phyloP scores from a whole-genome alignment of 2,329 filamentous ascomycete species.

The Fusarium goolgardi region DNA sequence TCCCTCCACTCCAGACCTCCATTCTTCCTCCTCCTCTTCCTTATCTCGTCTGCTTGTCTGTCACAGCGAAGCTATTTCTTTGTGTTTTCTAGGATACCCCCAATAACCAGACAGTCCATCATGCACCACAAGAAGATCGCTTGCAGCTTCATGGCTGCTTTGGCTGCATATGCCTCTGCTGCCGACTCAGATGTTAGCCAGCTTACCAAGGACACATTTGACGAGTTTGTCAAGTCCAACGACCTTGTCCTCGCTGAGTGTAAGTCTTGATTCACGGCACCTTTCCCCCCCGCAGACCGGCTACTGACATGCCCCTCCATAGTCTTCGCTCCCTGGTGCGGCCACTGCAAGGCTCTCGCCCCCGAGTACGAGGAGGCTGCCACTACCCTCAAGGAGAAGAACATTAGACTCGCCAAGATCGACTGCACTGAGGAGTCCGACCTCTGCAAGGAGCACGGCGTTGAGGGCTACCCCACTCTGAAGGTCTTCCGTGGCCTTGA shows the following conservation, averaged over 20 bases:
- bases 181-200: conserved; percentile 83
- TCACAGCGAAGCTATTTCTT: conserved; percentile 37
- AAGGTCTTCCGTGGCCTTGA: conserved; percentile 97
- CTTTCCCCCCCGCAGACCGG: neutral
- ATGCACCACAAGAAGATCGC: conserved; percentile 65
- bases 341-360: conserved; percentile 98
- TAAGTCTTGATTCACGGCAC: conserved; percentile 60
- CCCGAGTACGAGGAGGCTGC: conserved; percentile 91
- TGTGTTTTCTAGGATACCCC: conserved; percentile 44
- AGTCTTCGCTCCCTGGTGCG: conserved; percentile 97
- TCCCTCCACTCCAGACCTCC: conserved; percentile 34
- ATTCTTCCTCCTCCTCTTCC: conserved; percentile 28
- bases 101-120: conserved; percentile 44
- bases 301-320: conserved; percentile 52
- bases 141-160: conserved; percentile 65
- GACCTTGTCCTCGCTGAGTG: conserved; percentile 94
- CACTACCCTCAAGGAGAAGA: conserved; percentile 86
- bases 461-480: conserved; percentile 97
- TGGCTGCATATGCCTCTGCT: conserved; percentile 69
- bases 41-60: conserved; percentile 33
- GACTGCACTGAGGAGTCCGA: conserved; percentile 96
- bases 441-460: conserved; percentile 88
- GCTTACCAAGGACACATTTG: conserved; percentile 87
- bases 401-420: conserved; percentile 85
- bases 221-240: conserved; percentile 85